Evolutionary conservation across 495 filamentous ascomycete species (phyloP), one percentile per base, ranked within the genome.

Genomic region (Penicillium parvum): DNA sequence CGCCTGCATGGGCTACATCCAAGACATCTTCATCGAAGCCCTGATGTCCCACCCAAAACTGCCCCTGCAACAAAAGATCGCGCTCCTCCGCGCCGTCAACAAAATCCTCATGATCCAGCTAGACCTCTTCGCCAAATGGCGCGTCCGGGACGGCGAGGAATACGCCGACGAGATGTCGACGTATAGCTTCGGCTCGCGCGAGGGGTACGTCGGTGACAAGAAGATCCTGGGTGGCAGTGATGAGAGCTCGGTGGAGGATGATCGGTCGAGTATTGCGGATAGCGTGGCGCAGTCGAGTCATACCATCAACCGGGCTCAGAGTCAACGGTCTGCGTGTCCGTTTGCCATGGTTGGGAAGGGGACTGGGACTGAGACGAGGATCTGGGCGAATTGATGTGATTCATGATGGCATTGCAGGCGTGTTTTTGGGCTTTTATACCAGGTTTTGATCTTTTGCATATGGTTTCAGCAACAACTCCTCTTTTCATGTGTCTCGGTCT

Each of bases 71-170:
- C 76, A 76, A 46, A 88, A 88, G 64, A 76, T 79, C 2, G 79
- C 79, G 3, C 69, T 87, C 12, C 66, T 86, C 21, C 84, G 80
- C 45, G 85, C 85, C 7, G 59, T 78, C 40, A 68, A 48, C 41
- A 82, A 82, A 47, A 63, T 82, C 10, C 68, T 82, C 43, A 86
- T 83, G 83, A 85, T 86, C 53, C 84, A 88, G 61, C 86, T 86
- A 52, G 86, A 90, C 57, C 67, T 90, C 14, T 86, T 90, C 50
- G 81, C 85, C 7, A 83, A 80, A 63, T 86, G 81, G 77, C 84
- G 86, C 45, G 75, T 84, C 4, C 69, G 75, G 17, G 83, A 89
- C 45, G 83, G 83, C 25, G 84, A 85, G 22, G 83, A 88, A 58
- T 86, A 69, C 48, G 76, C 68, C 17, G 78, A 78, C 2, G 79